Base-by-base conservation (phyloP, 306 rosid species). In the Acmispon strigosus region DNA sequence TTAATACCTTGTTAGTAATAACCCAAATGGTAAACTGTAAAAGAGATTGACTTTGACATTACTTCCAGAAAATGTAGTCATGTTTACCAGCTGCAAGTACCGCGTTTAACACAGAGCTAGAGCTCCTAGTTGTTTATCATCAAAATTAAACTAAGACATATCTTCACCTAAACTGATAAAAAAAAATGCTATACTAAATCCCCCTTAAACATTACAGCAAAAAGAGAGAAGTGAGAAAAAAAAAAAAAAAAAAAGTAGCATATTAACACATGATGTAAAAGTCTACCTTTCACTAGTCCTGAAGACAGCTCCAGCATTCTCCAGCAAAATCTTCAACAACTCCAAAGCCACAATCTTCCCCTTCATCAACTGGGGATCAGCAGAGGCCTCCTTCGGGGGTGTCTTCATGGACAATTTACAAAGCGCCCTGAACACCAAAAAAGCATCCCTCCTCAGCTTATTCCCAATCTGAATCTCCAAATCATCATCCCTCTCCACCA, bases 391-490 rank as follows among this genome's bases (percentile, higher is more conserved):
- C 89, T 95, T 95, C 0, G 99, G 91, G 0, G 95, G 97, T 0
- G 97, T 85, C 90, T 91, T 95, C 99, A 95, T 95, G 6, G 99
- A 95, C 76, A 95, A 76, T 85, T 95, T 95, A 79, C 99, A 95
- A 58, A 95, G 96, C 1, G 99, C 99, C 83, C 99, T 81, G 72
- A 95, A 95, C 78, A 95, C 97, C 86, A 95, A 76, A 82, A 95
- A 95, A 0, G 99, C 99, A 49, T 95, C 99, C 55, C 99, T 86
- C 58, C 97, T 60, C 69, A 95, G 76, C 93, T 95, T 95, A 84
- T 95, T 95, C 55, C 99, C 99, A 52, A 95, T 91, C 89, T 88
- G 99, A 85, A 95, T 92, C 82, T 95, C 99, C 89, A 91, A 84
- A 78, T 95, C 99, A 48, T 95, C 99, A 67, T 95, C 97, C 71